Percentiles rank a stretch among this genome's conserved stretches.
These are phyloP conservation scores for Eremothecium gossypii DNA, from an alignment of 1,139 yeast genomes.

Conservation along the genomic window DNA sequence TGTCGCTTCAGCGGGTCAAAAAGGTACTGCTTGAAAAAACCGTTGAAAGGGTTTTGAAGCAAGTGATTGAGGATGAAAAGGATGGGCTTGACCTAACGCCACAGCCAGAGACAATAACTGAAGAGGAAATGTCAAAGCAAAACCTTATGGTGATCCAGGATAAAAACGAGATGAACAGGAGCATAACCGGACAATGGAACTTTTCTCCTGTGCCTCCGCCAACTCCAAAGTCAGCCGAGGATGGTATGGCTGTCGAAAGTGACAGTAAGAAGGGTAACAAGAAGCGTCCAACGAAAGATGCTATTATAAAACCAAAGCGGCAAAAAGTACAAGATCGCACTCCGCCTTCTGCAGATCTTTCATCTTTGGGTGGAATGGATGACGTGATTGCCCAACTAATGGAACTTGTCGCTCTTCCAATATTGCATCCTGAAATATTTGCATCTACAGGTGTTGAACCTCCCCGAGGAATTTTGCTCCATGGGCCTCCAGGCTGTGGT, in stretches of 20 bases:
- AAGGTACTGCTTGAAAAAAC: conserved; percentile 47
- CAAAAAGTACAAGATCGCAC: conserved; percentile 45
- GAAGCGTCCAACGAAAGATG: conserved; percentile 32
- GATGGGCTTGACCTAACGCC: conserved; percentile 37
- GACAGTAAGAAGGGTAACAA: conserved; percentile 28
- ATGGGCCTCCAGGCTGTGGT: conserved; percentile 99
- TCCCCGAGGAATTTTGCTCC: conserved; percentile 88
- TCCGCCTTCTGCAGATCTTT: conserved; percentile 59
- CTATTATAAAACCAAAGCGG: conserved; percentile 25
- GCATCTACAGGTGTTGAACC: conserved; percentile 86
- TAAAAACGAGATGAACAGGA: conserved; percentile 61
- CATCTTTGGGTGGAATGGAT: conserved; percentile 85
- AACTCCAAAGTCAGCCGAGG: conserved; percentile 10
- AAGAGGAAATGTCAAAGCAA: conserved; percentile 26
- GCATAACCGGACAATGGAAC: conserved; percentile 67
- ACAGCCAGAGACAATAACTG: conserved; percentile 19
- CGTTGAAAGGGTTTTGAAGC: conserved; percentile 44
- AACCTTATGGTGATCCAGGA: conserved; percentile 56
- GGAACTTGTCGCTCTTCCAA: conserved; percentile 87
- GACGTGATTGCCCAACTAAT: conserved; percentile 71
- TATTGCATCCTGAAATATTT: conserved; percentile 88
- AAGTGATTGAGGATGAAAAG: conserved; percentile 33
- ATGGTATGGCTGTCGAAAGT: conserved; percentile 6
- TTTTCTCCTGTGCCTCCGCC: background rate
- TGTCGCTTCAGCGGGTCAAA: conserved; percentile 60